These are phyloP conservation scores for Auxenochlorella protothecoides DNA, from an alignment of 139 green algal species.

Conservation along the genomic window DNA sequence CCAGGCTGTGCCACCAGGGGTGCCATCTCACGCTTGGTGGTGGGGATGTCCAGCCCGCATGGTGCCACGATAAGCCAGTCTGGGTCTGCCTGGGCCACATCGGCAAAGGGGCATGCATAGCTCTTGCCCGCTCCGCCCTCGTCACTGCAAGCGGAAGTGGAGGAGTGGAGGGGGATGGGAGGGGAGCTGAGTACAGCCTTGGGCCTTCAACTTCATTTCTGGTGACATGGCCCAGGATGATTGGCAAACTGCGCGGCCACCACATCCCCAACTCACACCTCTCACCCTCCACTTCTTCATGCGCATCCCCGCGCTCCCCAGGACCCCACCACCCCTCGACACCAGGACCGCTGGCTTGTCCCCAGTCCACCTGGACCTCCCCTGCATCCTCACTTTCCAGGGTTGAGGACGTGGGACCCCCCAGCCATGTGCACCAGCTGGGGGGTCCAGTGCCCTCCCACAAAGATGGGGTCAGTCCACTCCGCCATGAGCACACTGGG, in stretches of 20 bases:
- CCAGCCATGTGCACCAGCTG: slow-evolving; percentile 75
- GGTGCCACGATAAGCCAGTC: slow-evolving; percentile 70
- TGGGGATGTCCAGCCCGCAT: slow-evolving; percentile 58
- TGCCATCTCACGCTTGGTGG: slow-evolving; percentile 16
- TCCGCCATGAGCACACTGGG: slow-evolving; percentile 62
- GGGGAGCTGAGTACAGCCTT: too few species aligned
- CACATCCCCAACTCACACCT: too few species aligned
- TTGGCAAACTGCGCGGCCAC: too few species aligned
- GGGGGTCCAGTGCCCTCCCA: slow-evolving; percentile 78
- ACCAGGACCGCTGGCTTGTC: too few species aligned
- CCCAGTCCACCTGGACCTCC: too few species aligned
- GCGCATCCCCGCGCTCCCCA: too few species aligned
- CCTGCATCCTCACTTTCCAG: slow-evolving; percentile 14
- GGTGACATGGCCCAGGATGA: too few species aligned
- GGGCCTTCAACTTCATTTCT: too few species aligned
- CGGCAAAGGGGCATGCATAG: slow-evolving; percentile 2
- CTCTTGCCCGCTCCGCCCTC: slow-evolving; percentile 18
- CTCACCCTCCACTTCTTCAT: too few species aligned
- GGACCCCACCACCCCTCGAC: too few species aligned
- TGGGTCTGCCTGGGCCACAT: slow-evolving; percentile 43
- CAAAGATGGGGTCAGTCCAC: slow-evolving; percentile 73
- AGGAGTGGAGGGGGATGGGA: not conserved
- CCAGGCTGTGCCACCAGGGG: slow-evolving; percentile 18
- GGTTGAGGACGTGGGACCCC: slow-evolving; percentile 60
- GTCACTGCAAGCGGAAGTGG: not conserved